Evolutionary conservation across 805 yeast genomes (phyloP).

Genomic region (Candida saitoana): DNA sequence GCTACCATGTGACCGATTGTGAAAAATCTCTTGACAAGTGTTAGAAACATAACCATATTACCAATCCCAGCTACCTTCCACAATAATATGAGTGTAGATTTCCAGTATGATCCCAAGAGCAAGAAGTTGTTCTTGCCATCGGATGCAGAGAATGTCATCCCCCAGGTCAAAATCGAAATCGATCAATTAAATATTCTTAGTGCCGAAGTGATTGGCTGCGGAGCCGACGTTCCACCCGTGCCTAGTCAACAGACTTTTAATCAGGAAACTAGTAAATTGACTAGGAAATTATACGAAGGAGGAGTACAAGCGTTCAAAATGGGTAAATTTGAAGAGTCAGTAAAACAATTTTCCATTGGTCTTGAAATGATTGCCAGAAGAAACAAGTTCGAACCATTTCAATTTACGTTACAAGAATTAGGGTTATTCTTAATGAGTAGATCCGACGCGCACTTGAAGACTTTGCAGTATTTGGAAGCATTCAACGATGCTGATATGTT

Average conservation of each 20-base stretch:
- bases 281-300: conserved; percentile 60
- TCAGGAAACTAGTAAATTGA: conserved; percentile 52
- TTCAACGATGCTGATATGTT: conserved; percentile 67
- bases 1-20: too few species aligned
- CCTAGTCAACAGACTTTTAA: conserved; percentile 56
- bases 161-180: conserved; percentile 38
- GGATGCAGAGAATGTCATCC: conserved; percentile 15
- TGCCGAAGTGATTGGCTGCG: conserved; percentile 36
- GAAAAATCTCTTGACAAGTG: too few species aligned
- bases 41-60: background rate
- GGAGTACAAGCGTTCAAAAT: conserved; percentile 57
- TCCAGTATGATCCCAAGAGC: conserved; percentile 25
- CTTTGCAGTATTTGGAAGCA: conserved; percentile 54
- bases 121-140: conserved; percentile 20
- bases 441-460: conserved; percentile 62
- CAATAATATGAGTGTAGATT: conserved; percentile 22
- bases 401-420: conserved; percentile 64
- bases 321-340: conserved; percentile 54
- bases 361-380: conserved; percentile 65
- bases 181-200: conserved; percentile 38
- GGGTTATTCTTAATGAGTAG: conserved; percentile 64
- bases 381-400: conserved; percentile 71
- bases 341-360: conserved; percentile 61
- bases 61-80: background rate
- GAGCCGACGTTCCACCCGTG: conserved; percentile 49